Evolutionary conservation across 345 rosid genomes (phyloP).

Genomic region (Eucalyptus marginata): DNA sequence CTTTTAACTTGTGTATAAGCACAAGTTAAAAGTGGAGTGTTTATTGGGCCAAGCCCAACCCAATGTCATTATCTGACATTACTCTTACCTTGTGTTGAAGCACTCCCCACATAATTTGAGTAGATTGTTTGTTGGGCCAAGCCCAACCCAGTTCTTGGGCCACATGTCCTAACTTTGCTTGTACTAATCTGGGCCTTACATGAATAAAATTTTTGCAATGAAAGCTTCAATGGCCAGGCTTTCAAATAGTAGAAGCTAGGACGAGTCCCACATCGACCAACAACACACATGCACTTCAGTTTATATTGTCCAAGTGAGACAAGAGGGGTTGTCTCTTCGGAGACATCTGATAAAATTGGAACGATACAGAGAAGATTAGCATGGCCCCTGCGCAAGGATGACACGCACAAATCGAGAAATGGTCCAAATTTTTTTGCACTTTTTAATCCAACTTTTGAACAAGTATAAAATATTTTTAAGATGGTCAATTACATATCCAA

Average conservation of each 20-base stretch:
- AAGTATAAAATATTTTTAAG: too few species aligned
- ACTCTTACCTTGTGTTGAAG: background rate
- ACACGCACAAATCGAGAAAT: background rate
- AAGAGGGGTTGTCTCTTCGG: fast-evolving
- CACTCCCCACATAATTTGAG: background rate
- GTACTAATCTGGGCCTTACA: background rate
- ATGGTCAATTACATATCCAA: too few species aligned
- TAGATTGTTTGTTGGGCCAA: too few species aligned
- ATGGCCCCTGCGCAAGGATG: background rate
- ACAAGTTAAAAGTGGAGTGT: too few species aligned
- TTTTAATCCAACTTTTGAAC: background rate
- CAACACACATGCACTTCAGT: too few species aligned
- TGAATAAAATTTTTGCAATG: background rate
- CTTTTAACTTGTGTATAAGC: too few species aligned
- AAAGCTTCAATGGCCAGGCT: background rate
- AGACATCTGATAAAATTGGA: background rate
- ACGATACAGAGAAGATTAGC: background rate
- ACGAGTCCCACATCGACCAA: background rate
- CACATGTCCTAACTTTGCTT: background rate
- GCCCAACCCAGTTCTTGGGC: background rate
- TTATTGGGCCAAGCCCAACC: background rate
- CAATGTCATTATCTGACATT: too few species aligned
- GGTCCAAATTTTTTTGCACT: background rate
- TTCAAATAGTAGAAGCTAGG: background rate
- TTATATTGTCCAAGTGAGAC: background rate